phyloP scores from a whole-genome alignment of 495 filamentous ascomycete species.

The Platismatia glauca region DNA sequence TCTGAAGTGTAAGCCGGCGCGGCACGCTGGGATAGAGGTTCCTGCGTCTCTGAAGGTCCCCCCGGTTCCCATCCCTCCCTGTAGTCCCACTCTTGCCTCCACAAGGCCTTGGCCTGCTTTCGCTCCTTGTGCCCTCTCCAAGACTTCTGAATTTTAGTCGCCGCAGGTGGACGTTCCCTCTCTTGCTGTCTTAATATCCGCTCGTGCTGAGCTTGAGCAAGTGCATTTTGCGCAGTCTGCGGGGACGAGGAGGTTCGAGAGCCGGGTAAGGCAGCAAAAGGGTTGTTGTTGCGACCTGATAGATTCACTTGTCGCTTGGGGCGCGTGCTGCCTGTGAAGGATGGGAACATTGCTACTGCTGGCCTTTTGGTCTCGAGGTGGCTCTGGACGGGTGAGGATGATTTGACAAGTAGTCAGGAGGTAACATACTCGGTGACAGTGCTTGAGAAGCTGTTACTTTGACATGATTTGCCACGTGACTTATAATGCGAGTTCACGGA shows the following conservation, averaged over 20 bases:
- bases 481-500: not conserved
- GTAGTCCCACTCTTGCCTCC: slow-evolving; percentile 63
- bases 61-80: slow-evolving; percentile 27
- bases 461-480: not conserved
- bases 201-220: slow-evolving; percentile 80
- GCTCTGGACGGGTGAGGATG: not conserved
- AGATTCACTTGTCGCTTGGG: slow-evolving; percentile 88
- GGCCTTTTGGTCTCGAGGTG: not conserved
- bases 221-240: slow-evolving; percentile 60
- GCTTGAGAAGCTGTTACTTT: not conserved
- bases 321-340: slow-evolving; percentile 80
- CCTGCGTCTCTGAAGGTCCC: slow-evolving; percentile 7
- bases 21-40: not conserved
- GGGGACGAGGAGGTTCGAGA: slow-evolving; percentile 32
- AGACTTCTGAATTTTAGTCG: slow-evolving; percentile 62
- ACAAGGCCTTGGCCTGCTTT: slow-evolving; percentile 43
- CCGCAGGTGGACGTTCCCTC: slow-evolving; percentile 65
- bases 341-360: slow-evolving; percentile 61
- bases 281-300: slow-evolving; percentile 71
- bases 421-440: not conserved
- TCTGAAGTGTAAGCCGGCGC: slow-evolving; percentile 35
- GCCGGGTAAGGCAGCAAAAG: slow-evolving; percentile 49
- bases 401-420: not conserved
- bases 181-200: slow-evolving; percentile 72
- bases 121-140: slow-evolving; percentile 75